Conservation (phyloP, 2,329 filamentous ascomycete genomes). For the Colletotrichum paranaense region DNA sequence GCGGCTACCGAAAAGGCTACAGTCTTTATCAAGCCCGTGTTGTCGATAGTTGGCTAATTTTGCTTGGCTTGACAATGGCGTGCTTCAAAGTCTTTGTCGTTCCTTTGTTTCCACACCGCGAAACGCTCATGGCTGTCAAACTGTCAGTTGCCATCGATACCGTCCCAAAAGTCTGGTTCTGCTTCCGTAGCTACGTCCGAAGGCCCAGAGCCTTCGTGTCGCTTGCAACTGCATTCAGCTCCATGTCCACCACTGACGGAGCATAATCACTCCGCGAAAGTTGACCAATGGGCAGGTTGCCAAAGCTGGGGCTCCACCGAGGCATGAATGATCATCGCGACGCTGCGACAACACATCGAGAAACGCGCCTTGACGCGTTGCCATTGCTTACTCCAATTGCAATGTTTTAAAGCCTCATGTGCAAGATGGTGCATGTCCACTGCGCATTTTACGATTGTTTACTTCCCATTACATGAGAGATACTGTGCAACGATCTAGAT, state of each 20-base stretch:
- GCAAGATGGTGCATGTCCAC: background rate
- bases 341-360: background rate
- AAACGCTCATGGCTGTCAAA: no score
- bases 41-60: background rate
- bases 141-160: background rate
- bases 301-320: background rate
- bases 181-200: background rate
- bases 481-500: background rate
- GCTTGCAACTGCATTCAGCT: background rate
- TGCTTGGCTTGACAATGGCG: background rate
- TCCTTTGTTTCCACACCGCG: background rate
- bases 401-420: background rate
- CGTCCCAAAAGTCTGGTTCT: background rate
- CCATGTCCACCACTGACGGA: background rate
- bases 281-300: constrained; percentile 11
- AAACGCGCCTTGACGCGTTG: constrained; percentile 10
- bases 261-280: constrained; percentile 10
- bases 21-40: background rate
- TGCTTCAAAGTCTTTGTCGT: background rate
- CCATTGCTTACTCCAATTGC: background rate
- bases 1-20: background rate
- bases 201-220: background rate
- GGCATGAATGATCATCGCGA: constrained; percentile 28
- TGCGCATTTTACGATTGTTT: background rate
- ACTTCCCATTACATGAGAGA: background rate